Percentiles rank a stretch among this genome's conserved stretches.
Evolutionary conservation across 108 stramenopile genomes (phyloP).

Genomic region (Seminavis robusta): DNA sequence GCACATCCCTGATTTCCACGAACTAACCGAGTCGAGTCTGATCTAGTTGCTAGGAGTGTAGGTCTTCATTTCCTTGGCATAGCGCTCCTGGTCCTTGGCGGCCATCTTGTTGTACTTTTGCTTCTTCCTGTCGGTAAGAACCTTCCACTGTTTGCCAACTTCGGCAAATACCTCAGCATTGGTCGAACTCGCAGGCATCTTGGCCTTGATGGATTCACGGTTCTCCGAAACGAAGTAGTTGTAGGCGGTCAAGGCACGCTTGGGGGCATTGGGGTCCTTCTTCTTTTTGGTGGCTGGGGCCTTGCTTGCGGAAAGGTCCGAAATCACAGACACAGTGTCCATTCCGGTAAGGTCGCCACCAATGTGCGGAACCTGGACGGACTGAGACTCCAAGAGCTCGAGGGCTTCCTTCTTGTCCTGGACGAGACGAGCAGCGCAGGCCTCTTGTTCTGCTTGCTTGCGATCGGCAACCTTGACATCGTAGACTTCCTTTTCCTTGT

Average conservation of each 20-base stretch:
- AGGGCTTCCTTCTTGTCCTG: constrained; percentile 19
- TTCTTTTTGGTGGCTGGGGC: constrained; percentile 33
- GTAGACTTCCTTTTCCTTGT: constrained; percentile 48
- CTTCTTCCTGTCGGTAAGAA: constrained; percentile 49
- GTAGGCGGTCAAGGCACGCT: constrained; percentile 56
- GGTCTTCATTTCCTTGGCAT: constrained; percentile 49
- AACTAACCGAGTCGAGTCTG: too few relatives aligned
- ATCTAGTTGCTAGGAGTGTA: too few relatives aligned
- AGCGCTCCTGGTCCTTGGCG: constrained; percentile 60
- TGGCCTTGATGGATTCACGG: constrained; percentile 59
- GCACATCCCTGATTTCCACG: too few relatives aligned
- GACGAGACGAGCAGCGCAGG: too few relatives aligned
- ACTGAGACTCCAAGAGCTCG: too few relatives aligned
- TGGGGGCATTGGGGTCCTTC: constrained; percentile 71
- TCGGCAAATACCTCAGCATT: too few relatives aligned
- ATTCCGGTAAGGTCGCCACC: too few relatives aligned
- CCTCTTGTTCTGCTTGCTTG: too few relatives aligned
- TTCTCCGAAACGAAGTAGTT: constrained; percentile 55
- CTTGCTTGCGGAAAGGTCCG: background rate
- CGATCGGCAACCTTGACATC: too few relatives aligned
- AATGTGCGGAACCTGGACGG: too few relatives aligned
- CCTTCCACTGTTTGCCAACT: constrained; percentile 53
- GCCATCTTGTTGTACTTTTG: constrained; percentile 63
- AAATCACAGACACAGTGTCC: constrained; percentile 15
- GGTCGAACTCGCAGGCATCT: constrained; percentile 59